Evolutionary conservation across 2,329 filamentous ascomycete genomes (phyloP).

Genomic region (Ambrosiella beaveri): DNA sequence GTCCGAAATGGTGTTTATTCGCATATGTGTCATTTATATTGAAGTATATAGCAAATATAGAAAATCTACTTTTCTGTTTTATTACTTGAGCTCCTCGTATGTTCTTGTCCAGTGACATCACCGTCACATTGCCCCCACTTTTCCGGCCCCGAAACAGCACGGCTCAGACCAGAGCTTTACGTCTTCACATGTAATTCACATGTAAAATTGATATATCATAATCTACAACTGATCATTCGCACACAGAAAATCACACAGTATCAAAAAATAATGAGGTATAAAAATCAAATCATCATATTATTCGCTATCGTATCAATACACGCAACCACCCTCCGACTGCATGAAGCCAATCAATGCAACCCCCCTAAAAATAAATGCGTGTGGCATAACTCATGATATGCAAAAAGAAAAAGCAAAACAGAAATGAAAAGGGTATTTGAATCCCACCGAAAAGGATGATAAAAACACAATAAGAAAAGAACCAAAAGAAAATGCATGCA

Average conservation of each 20-base stretch:
- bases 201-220: no score
- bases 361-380: not conserved
- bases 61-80: not conserved
- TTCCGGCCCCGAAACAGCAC: no score
- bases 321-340: not conserved
- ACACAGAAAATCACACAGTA: not conserved
- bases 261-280: not conserved
- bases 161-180: no score
- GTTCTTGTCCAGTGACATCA: no score
- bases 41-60: not conserved
- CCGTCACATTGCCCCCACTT: no score
- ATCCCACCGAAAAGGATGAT: not conserved
- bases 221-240: no score
- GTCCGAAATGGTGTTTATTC: not conserved
- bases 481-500: not conserved
- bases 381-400: not conserved
- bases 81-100: no score
- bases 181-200: no score
- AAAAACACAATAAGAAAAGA: not conserved
- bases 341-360: not conserved
- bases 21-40: not conserved
- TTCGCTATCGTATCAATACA: not conserved
- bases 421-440: not conserved
- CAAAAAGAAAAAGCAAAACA: not conserved
- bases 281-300: not conserved